Base-by-base conservation (phyloP, 108 stramenopile species). In the Cafeteria roenbergensis region DNA sequence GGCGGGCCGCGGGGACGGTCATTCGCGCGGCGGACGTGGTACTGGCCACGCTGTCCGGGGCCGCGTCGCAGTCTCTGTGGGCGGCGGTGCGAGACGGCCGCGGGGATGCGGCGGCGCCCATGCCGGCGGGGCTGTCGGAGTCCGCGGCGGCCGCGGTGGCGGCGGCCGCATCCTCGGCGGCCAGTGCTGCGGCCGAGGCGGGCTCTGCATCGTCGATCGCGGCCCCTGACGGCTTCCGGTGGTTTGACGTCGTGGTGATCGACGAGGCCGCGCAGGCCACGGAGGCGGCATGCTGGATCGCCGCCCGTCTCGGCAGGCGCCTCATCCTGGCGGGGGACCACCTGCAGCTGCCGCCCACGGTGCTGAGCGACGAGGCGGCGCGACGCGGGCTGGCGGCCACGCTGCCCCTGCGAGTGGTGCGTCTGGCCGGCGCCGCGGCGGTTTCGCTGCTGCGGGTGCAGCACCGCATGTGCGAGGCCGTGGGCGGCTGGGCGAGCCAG, bases 191-290 rank as follows among this genome's bases (percentile, higher is more conserved):
- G 2, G 24, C 20, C 21, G 59, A 61, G n/a, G 24, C 59, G 34
- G 36, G n/a, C n/a, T n/a, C n/a, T n/a, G n/a, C n/a, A n/a, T n/a
- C 72, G 63, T 80, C 27, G 76, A 78, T 66, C 71, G 73, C 25
- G 67, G 62, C 8, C 24, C 72, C 9, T 22, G 57, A 51, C 28
- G n/a, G 4, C n/a, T n/a, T 51, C 48, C 12, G 34, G 31, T 71
- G 54, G 28, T 99, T 99, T 79, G 97, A 99, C 80, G 70, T 97
- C 37, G 90, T 95, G 8, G 74, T 99, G n/a, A 91, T 99, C 65
- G 97, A 99, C 69, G 97, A 99, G 72, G 95, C 93, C 9, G 97
- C 95, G 14, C 93, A 95, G 74, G 90, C 90, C 20, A 66, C 95
- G 64, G 94, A 99, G 63, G 89, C 89, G 24, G 86, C 87, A 8